phyloP scores from a whole-genome alignment of 768 basidiomycete species.

The Pilatotrama ljubarskyi region DNA sequence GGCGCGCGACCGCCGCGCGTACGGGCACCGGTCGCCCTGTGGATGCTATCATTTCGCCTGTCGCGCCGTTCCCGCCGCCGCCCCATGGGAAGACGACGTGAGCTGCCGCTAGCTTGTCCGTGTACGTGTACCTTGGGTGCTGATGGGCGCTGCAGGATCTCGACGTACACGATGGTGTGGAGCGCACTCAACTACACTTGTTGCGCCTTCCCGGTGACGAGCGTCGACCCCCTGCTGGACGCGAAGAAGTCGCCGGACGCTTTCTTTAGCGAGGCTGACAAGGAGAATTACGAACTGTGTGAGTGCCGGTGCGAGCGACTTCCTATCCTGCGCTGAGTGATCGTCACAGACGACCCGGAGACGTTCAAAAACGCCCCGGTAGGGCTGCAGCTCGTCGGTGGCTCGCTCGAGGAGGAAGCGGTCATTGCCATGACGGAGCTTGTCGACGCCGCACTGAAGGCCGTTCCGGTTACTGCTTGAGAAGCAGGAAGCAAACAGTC shows the following conservation, averaged over 20 bases:
- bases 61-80: conserved; percentile 57
- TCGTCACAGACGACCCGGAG: conserved; percentile 49
- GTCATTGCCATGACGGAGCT: conserved; percentile 70
- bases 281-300: conserved; percentile 55
- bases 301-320: conserved; percentile 25
- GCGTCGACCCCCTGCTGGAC: conserved; percentile 57
- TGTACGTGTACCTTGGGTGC: not conserved
- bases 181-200: conserved; percentile 69
- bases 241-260: conserved; percentile 41
- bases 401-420: conserved; percentile 75
- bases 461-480: not conserved
- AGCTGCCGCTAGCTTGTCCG: conserved; percentile 18
- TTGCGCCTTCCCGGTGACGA: conserved; percentile 63
- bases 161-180: conserved; percentile 62
- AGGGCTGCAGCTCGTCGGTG: conserved; percentile 63
- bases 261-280: conserved; percentile 53
- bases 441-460: conserved; percentile 53
- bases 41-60: conserved; percentile 72
- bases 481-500: too few species aligned
- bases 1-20: conserved; percentile 49
- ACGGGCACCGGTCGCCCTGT: conserved; percentile 74
- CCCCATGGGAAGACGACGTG: conserved; percentile 63
- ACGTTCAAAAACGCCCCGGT: conserved; percentile 60
- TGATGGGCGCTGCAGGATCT: conserved; percentile 35
- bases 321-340: not conserved